Percentiles rank a stretch among this genome's conserved stretches.
phyloP scores from a whole-genome alignment of 345 rosid genomes.

The Melastoma malabathricum region DNA sequence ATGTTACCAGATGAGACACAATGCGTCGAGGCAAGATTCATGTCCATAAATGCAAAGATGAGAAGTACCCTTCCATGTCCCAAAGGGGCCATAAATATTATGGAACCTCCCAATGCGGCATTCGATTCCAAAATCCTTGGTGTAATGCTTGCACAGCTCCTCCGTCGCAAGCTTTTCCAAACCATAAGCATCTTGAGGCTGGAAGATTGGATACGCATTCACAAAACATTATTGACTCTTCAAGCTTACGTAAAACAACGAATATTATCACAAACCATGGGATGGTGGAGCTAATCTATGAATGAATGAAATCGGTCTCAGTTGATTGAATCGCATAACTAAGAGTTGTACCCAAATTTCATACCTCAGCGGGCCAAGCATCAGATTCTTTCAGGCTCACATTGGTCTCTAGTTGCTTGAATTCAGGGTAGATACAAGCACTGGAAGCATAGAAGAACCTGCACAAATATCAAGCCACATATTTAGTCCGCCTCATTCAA shows the following conservation, averaged over 20 bases:
- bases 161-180: constrained; percentile 98
- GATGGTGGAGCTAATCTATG: too few species aligned
- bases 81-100: constrained; percentile 97
- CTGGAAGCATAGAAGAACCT: constrained; percentile 99
- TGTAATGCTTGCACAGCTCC: constrained; percentile 95
- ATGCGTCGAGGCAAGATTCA: background rate
- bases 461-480: background rate
- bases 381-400: constrained; percentile 98
- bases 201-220: constrained; percentile 6
- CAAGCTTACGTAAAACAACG: too few species aligned
- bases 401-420: constrained; percentile 92
- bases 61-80: constrained; percentile 90
- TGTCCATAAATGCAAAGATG: background rate
- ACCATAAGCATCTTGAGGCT: constrained; percentile 99
- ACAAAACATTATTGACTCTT: too few species aligned
- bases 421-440: constrained; percentile 97
- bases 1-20: constrained; percentile 5
- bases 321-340: too few species aligned
- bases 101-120: constrained; percentile 95
- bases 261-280: too few species aligned
- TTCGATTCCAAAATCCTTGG: constrained; percentile 86
- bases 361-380: constrained; percentile 99
- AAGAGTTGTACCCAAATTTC: background rate
- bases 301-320: background rate
- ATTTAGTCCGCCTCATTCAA: too few species aligned